These are phyloP conservation scores for Mortierella antarctica DNA, from an alignment of 192 early-diverging fungal genomes.

Conservation along the genomic window DNA sequence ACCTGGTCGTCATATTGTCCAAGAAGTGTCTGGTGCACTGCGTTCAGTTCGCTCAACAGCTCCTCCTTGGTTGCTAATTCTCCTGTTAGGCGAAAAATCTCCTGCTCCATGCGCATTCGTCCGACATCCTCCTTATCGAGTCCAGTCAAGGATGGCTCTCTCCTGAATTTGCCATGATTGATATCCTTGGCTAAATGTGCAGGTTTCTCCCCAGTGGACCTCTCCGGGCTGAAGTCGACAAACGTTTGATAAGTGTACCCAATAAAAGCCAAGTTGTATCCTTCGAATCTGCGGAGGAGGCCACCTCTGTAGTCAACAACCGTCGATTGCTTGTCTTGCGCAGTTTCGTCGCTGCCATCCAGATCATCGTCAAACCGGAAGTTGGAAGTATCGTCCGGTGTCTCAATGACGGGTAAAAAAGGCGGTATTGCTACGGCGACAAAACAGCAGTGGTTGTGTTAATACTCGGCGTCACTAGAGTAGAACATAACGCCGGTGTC, in stretches of 20 bases:
- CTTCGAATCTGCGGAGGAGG: constrained; percentile 69
- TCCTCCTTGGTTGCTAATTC: constrained; percentile 40
- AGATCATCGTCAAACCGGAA: constrained; percentile 87
- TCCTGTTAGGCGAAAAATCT: constrained; percentile 25
- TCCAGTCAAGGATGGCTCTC: constrained; percentile 33
- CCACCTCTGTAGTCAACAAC: constrained; percentile 59
- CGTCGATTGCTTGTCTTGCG: constrained; percentile 54
- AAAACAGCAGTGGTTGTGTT: constrained; percentile 9
- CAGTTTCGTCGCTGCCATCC: constrained; percentile 59
- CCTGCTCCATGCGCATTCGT: constrained; percentile 48
- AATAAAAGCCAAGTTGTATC: constrained; percentile 86
- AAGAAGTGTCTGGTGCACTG: constrained; percentile 33
- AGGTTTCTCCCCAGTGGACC: background rate
- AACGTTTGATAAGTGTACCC: constrained; percentile 81
- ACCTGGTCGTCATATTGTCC: constrained; percentile 39
- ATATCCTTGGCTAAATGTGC: constrained; percentile 7
- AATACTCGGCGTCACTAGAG: background rate
- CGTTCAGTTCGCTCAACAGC: constrained; percentile 22
- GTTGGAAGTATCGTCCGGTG: constrained; percentile 90
- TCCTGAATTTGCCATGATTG: constrained; percentile 12
- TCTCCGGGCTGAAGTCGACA: constrained; percentile 24
- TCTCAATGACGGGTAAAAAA: constrained; percentile 87
- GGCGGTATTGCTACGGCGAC: constrained; percentile 67
- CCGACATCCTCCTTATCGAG: constrained; percentile 48
- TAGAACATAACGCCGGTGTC: background rate